phyloP scores from a whole-genome alignment of 768 basidiomycete species.

The Exsudoporus frostii region DNA sequence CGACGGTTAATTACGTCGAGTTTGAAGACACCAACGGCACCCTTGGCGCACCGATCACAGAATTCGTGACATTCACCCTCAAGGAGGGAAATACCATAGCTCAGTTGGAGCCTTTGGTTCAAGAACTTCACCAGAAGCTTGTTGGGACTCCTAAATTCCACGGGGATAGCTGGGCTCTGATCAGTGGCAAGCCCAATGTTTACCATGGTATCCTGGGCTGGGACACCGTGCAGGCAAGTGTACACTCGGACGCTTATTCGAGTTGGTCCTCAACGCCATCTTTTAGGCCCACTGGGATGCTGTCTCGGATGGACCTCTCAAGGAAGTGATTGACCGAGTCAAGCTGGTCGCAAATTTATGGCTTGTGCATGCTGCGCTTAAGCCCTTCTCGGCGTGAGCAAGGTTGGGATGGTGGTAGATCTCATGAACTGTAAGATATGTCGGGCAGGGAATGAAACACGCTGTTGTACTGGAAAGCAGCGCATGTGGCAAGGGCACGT shows the following conservation, averaged over 20 bases:
- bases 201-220: constrained; percentile 36
- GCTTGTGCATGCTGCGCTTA: constrained; percentile 31
- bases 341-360: constrained; percentile 28
- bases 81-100: constrained; percentile 21
- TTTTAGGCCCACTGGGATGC: constrained; percentile 35
- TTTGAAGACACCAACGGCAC: constrained; percentile 21
- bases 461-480: not conserved
- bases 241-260: not conserved
- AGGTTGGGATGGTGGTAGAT: not conserved
- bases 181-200: constrained; percentile 16
- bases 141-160: constrained; percentile 22
- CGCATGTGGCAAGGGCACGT: constrained; percentile 14
- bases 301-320: constrained; percentile 28
- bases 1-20: constrained; percentile 15
- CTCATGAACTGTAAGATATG: not conserved
- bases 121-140: constrained; percentile 21
- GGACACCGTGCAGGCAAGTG: constrained; percentile 33
- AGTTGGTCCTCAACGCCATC: not conserved
- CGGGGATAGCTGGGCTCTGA: constrained; percentile 29
- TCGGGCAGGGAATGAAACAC: constrained; percentile 1
- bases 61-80: constrained; percentile 34
- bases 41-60: constrained; percentile 28
- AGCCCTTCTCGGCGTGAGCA: constrained; percentile 4
- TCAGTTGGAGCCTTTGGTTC: constrained; percentile 21
- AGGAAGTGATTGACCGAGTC: constrained; percentile 26